Percentiles rank a stretch among this genome's conserved stretches.
Conservation (phyloP, 2,329 filamentous ascomycete species). For the Sordariomycetes sp. region DNA sequence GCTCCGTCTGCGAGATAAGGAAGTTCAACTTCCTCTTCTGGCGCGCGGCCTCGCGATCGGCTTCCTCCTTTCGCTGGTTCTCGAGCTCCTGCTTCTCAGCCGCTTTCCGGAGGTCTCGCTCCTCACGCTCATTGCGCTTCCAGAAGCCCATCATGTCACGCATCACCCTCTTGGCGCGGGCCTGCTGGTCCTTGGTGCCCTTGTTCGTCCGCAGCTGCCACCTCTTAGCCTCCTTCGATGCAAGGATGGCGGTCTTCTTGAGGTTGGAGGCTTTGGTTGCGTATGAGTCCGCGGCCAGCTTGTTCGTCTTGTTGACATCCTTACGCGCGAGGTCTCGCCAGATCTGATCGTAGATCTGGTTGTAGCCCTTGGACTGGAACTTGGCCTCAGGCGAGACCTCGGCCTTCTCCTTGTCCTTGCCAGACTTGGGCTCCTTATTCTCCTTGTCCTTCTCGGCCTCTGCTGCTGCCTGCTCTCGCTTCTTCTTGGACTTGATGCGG, state of each 20-base stretch:
- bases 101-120: slow-evolving; percentile 85
- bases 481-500: slow-evolving; percentile 50
- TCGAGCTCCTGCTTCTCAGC: slow-evolving; percentile 95
- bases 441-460: slow-evolving; percentile 23
- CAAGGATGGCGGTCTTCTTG: slow-evolving; percentile 93
- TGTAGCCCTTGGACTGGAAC: slow-evolving; percentile 85
- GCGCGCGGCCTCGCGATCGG: slow-evolving; percentile 90
- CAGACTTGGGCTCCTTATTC: slow-evolving; percentile 29
- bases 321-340: slow-evolving; percentile 91
- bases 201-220: slow-evolving; percentile 99
- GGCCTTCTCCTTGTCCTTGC: slow-evolving; percentile 30
- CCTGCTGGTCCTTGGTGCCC: slow-evolving; percentile 94
- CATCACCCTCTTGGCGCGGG: slow-evolving; percentile 95
- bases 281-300: slow-evolving; percentile 77
- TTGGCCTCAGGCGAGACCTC: slow-evolving; percentile 46
- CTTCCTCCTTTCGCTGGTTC: slow-evolving; percentile 92
- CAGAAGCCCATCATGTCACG: slow-evolving; percentile 99
- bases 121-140: slow-evolving; percentile 97
- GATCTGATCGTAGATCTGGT: slow-evolving; percentile 95
- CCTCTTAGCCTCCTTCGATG: slow-evolving; percentile 91
- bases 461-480: slow-evolving; percentile 25
- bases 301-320: slow-evolving; percentile 85
- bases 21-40: slow-evolving; percentile 99
- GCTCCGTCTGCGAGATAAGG: slow-evolving; percentile 94
- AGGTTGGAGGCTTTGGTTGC: slow-evolving; percentile 87